Evolutionary conservation across 179 eudicot species (phyloP), one percentile per base, ranked within the genome.

Genomic region (Drosera spatulata): DNA sequence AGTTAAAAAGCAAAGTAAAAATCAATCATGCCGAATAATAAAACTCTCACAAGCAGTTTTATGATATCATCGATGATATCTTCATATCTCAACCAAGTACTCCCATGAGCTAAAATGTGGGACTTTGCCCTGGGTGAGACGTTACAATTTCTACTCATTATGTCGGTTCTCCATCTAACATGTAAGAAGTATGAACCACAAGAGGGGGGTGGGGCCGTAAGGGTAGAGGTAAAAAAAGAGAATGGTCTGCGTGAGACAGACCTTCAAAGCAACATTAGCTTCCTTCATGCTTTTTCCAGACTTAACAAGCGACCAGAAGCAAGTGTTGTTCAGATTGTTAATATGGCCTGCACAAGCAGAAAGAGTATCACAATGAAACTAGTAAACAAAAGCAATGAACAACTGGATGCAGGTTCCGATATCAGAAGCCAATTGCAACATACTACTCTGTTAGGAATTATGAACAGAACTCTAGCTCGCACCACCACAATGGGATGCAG

Each of bases 261-360:
- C 98, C 96, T 91, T 88, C 66, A 93, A 74, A 61, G 14, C 41
- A 11, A 71, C 58, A 56, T 88, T 95, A 37, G 99, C 89, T 59
- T 86, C 95, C 38, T 55, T 71, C 74, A 74, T 88, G 69, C 74
- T 82, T 71, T 69, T 86, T 45, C 99, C 95, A 48, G 96, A 88
- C 53, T 86, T 88, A 3, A 93, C 95, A 13, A 88, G 83, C 82
- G 78, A 77, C 99, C 99, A 93, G 76, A 88, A 93, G 76, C 96
- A 89, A 66, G 99, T 93, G 59, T 93, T 93, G 63, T 88, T 88
- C 80, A 86, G 99, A 73, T 86, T 93, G 75, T 93, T 93, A n/a
- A 88, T 82, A 71, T 93, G 99, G 55, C 99, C 98, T 91, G 73
- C 62, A 74, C 55, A 67, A 38, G 45, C 15, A 65, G 56, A 43